Base-by-base conservation (phyloP, 2,329 filamentous ascomycete species). In the Diplodia intermedia region DNA sequence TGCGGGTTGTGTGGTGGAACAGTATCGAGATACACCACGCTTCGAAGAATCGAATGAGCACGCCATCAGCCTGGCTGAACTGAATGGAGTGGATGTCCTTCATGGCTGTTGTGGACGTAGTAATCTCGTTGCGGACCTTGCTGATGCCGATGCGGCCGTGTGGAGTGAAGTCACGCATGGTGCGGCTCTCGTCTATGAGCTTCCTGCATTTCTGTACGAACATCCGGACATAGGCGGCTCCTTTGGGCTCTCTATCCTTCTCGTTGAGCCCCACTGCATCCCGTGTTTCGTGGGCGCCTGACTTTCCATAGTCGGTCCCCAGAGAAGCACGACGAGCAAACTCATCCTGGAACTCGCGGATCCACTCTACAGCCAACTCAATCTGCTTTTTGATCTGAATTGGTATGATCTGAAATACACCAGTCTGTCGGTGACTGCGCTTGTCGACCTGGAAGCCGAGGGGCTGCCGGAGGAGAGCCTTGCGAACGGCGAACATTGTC, bases 401-500 rank as follows among this genome's bases (percentile, higher is more conserved):
- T 9, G 88, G 84, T 26, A 85, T 82, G 68, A 94, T 83, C 70
- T 89, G 85, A 72, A 90, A 91, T 36, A 91, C 86, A 77, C 78
- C 85, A 73, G 79, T 88, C 74, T 82, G 75, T 75, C 78, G 84
- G 77, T 78, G 84, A 76, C 70, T 85, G 73, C 78, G 83, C 77
- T 69, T 71, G 70, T 85, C 82, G n/a, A 75, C 86, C 70, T 83
- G 82, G 74, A 93, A 91, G 33, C 83, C 86, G 65, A 88, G 82
- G 9, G 89, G 87, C 69, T 89, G 85, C 50, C 84, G 82, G 29
- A 84, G 76, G 8, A 94, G 75, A 9, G 89, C 85, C 67, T 86
- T 86, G 71, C 93, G 89, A 7, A 93, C 87, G 4, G 91, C 91
- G 73, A 92, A 91, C 5, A 93, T 78, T 9, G 85, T 83, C 33